These are phyloP conservation scores for Mucor mucedo DNA, from an alignment of 371 early-diverging fungal species.

Conservation along the genomic window DNA sequence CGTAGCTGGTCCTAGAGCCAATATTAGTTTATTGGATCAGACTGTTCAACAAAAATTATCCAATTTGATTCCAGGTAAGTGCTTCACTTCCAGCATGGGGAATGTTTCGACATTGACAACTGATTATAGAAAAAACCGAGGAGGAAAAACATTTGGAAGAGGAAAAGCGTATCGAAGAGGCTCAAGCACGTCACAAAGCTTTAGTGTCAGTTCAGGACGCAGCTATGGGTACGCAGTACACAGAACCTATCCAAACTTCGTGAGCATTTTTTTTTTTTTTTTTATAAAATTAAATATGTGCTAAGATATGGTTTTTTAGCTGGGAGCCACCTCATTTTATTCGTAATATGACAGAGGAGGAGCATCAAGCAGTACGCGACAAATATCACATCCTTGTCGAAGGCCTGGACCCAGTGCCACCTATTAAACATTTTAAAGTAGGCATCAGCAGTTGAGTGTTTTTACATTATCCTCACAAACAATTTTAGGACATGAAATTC, in stretches of 20 bases:
- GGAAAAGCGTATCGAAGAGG: constrained; percentile 82
- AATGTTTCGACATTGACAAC: neutral
- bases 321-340: constrained; percentile 86
- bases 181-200: constrained; percentile 79
- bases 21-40: constrained; percentile 84
- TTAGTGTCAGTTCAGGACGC: constrained; percentile 87
- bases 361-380: constrained; percentile 59
- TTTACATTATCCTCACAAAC: no score
- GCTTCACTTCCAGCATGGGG: neutral
- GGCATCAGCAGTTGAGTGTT: no score
- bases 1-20: constrained; percentile 64
- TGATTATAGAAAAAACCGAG: constrained; percentile 52
- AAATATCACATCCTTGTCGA: constrained; percentile 78
- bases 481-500: constrained; percentile 73
- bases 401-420: constrained; percentile 77
- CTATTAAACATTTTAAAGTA: constrained; percentile 70
- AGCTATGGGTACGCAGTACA: constrained; percentile 86
- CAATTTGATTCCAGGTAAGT: constrained; percentile 54
- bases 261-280: constrained; percentile 25
- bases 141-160: constrained; percentile 83
- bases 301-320: constrained; percentile 24
- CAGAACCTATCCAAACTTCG: constrained; percentile 83
- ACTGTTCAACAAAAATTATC: constrained; percentile 74
- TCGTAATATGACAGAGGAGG: constrained; percentile 57
- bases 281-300: neutral